These are phyloP conservation scores for Microbotryum silenes-acaulis DNA, from an alignment of 1,284 basidiomycete species.

Conservation along the genomic window DNA sequence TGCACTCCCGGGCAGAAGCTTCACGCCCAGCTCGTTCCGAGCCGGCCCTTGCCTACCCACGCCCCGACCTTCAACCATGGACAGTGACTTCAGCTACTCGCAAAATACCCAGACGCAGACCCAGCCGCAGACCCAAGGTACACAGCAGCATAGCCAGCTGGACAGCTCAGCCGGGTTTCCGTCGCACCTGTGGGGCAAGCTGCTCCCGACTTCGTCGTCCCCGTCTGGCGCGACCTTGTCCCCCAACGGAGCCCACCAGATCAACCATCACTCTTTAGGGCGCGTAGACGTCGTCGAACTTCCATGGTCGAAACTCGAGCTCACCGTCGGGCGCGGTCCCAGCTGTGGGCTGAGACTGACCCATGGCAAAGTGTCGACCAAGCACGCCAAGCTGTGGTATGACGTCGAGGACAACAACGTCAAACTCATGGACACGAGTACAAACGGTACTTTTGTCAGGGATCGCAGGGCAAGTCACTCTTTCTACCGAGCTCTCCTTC, in stretches of 20 bases:
- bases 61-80: too few relatives aligned
- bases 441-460: conserved; percentile 33
- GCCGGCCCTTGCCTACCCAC: too few relatives aligned
- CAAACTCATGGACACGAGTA: conserved; percentile 28
- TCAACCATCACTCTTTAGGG: not conserved
- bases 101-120: conserved; percentile 29
- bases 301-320: not conserved
- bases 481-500: too few relatives aligned
- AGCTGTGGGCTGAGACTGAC: conserved; percentile 22
- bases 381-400: conserved; percentile 30
- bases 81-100: conserved; percentile 4
- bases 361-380: conserved; percentile 24
- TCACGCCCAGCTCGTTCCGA: too few relatives aligned
- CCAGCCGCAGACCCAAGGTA: conserved; percentile 15
- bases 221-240: not conserved
- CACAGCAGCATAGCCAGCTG: not conserved
- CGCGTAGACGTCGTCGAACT: conserved; percentile 8
- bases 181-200: conserved; percentile 15
- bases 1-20: too few relatives aligned
- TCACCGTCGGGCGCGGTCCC: conserved; percentile 21
- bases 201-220: conserved; percentile 8
- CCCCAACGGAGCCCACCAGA: not conserved
- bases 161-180: conserved; percentile 4
- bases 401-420: conserved; percentile 21
- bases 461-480: not conserved